Percentiles rank a stretch among this genome's conserved stretches.
phyloP scores from a whole-genome alignment of 2,329 filamentous ascomycete genomes.

The Colletotrichum spinosum region DNA sequence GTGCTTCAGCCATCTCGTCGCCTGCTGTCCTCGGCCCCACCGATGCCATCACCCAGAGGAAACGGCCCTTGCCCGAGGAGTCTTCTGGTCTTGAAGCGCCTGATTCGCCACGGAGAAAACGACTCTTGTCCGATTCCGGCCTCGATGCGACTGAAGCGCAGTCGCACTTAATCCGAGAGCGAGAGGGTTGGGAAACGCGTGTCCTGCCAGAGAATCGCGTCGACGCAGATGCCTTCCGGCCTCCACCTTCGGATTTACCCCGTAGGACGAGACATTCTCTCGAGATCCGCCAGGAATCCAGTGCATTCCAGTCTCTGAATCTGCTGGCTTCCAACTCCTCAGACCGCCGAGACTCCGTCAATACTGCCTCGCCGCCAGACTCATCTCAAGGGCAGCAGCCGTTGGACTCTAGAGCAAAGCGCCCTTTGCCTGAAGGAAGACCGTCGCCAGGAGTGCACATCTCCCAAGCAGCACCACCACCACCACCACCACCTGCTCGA shows the following conservation, averaged over 20 bases:
- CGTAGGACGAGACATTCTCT: conserved; percentile 1
- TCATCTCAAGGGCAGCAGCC: too few relatives aligned
- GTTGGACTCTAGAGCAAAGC: neutral
- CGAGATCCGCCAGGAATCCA: too few relatives aligned
- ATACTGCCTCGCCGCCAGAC: too few relatives aligned
- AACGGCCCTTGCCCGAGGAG: conserved; percentile 19
- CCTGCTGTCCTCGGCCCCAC: neutral
- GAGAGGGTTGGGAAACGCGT: conserved; percentile 2
- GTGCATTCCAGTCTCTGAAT: too few relatives aligned
- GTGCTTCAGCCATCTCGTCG: conserved; percentile 12
- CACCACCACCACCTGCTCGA: neutral
- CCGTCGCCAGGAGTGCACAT: neutral
- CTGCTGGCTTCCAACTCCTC: too few relatives aligned
- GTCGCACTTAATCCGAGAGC: neutral
- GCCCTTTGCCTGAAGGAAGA: conserved; percentile 11
- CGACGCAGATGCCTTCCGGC: neutral
- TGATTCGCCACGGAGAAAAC: conserved; percentile 12
- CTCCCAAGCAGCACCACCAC: too few relatives aligned
- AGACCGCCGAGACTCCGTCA: too few relatives aligned
- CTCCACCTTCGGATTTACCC: conserved; percentile 9
- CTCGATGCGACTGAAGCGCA: neutral
- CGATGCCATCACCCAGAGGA: conserved; percentile 6
- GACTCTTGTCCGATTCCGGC: conserved; percentile 6
- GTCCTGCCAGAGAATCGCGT: conserved; percentile 10
- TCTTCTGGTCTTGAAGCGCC: neutral